Evolutionary conservation across 352 stramenopile genomes (phyloP), one percentile per base, ranked within the genome.

Genomic region (Globisporangium orthogonon): DNA sequence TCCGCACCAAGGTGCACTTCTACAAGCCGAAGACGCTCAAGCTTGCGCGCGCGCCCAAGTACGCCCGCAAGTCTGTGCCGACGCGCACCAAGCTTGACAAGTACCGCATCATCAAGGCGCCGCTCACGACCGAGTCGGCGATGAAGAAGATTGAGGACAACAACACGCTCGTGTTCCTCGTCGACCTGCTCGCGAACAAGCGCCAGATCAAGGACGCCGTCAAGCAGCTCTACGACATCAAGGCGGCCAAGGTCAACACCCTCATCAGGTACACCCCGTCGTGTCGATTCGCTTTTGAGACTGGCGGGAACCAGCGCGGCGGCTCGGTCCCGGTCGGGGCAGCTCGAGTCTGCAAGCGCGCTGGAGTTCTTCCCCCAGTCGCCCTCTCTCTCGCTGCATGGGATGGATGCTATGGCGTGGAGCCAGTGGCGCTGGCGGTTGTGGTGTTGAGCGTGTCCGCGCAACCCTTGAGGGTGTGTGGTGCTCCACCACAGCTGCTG

Each of bases 131-230:
- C 40, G 97, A 99, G 80, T 98, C 96, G 69, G 98, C 97, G 60
- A 99, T 99, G 97, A 99, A 99, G 86, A 98, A 99, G 80, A 99
- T 99, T 66, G 98, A 99, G 72, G 97, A 99, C 82, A 97, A 98
- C 91, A 99, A 99, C 91, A 99, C 97, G 68, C 91, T 99, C 69
- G 97, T 99, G 64, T 99, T 99, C 87, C 97, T 99, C 70, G 97
- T 99, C 51, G 97, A 99, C 73, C 87, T 99, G 55, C 93, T 97
- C 66, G 86, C 97, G 67, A 99, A 99, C 92, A 99, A 99, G 94
- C 92, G 96, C 65, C 98, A 99, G 90, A 99, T 99, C 87, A 99
- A 99, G 91, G 84, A 98, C 61, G 97, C 97, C 56, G 95, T 99
- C 48, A 98, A 99, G 85, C 90, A 98, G 72, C 83, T 99, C 49